Evolutionary conservation across 108 stramenopile genomes (phyloP).

Genomic region (Chaetoceros muelleri): DNA sequence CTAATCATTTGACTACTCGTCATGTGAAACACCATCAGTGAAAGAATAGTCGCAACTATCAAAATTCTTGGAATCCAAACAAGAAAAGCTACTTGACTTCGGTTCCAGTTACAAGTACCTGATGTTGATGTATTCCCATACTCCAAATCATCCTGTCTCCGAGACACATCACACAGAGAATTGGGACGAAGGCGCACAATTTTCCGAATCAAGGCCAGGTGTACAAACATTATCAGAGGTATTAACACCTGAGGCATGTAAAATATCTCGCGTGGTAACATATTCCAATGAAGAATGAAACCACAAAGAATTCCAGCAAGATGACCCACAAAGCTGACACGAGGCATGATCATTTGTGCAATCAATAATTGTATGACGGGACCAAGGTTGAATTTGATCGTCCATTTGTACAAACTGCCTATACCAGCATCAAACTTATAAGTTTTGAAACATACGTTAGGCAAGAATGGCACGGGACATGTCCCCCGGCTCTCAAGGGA

Average conservation of each 20-base stretch:
- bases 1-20: too few relatives aligned
- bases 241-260: neutral
- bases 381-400: constrained; percentile 40
- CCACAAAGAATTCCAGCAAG: constrained; percentile 68
- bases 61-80: too few relatives aligned
- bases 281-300: constrained; percentile 59
- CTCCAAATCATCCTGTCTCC: too few relatives aligned
- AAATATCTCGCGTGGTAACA: constrained; percentile 45
- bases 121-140: too few relatives aligned
- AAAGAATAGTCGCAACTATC: too few relatives aligned
- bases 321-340: constrained; percentile 67
- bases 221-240: neutral
- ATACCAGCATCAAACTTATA: constrained; percentile 7
- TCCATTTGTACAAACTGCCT: neutral
- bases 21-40: too few relatives aligned
- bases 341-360: constrained; percentile 62
- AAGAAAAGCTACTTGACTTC: too few relatives aligned
- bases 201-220: too few relatives aligned
- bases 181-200: too few relatives aligned
- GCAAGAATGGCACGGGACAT: constrained; percentile 67
- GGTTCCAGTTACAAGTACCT: too few relatives aligned
- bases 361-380: constrained; percentile 55
- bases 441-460: constrained; percentile 55
- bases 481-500: constrained; percentile 35
- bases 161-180: too few relatives aligned